phyloP scores from a whole-genome alignment of 805 yeast genomes.

The Saccharomycopsis fibuligera region DNA sequence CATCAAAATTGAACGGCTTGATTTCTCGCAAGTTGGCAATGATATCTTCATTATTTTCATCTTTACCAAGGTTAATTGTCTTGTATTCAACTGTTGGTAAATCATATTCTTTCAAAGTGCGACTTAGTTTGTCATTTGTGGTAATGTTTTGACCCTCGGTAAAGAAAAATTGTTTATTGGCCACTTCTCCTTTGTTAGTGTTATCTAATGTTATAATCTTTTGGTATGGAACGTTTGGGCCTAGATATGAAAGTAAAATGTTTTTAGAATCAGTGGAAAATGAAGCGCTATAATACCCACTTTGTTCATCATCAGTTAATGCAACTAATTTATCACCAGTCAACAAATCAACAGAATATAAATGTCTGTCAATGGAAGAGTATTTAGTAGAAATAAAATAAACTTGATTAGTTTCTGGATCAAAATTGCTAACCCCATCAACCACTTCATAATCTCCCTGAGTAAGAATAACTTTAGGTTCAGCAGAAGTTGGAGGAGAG shows the following conservation, averaged over 20 bases:
- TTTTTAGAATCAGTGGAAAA: slow-evolving; percentile 78
- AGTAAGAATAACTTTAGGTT: slow-evolving; percentile 52
- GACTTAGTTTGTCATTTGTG: slow-evolving; percentile 38
- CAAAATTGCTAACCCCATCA: slow-evolving; percentile 59
- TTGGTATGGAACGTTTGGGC: slow-evolving; percentile 80
- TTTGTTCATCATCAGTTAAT: slow-evolving; percentile 45
- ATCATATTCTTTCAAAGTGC: slow-evolving; percentile 37
- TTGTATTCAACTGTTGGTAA: slow-evolving; percentile 52
- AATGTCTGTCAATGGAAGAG: slow-evolving; percentile 52
- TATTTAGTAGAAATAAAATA: slow-evolving; percentile 54
- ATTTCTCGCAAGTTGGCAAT: slow-evolving; percentile 67
- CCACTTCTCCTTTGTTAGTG: slow-evolving; percentile 19
- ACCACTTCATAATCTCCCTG: slow-evolving; percentile 90
- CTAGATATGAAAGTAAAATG: slow-evolving; percentile 61
- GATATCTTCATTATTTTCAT: slow-evolving; percentile 40
- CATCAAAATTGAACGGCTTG: slow-evolving; percentile 66
- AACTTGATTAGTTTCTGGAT: slow-evolving; percentile 43
- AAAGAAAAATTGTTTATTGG: slow-evolving; percentile 17
- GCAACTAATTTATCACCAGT: slow-evolving; percentile 33
- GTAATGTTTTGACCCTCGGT: slow-evolving; percentile 36
- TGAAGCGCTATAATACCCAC: slow-evolving; percentile 64
- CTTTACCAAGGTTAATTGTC: slow-evolving; percentile 47
- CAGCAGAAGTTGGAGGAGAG: slow-evolving; percentile 55
- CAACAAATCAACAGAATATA: slow-evolving; percentile 48
- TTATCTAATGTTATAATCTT: slow-evolving; percentile 52